These are phyloP conservation scores for Fusarium sp. DNA, from an alignment of 2,329 filamentous ascomycete species.

Conservation along the genomic window DNA sequence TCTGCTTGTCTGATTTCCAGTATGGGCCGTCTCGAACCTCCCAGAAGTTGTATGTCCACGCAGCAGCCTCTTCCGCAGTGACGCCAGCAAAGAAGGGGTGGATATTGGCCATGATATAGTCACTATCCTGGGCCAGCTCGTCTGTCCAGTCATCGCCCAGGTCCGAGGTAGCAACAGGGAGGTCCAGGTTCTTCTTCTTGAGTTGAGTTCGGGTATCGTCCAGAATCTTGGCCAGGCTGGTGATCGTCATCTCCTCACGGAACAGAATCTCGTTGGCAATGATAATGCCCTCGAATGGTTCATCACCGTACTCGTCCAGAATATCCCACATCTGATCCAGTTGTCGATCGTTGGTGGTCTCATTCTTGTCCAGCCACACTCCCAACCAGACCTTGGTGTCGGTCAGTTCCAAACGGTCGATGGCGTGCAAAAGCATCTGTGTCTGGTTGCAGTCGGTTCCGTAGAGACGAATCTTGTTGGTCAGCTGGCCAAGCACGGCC, in stretches of 20 bases:
- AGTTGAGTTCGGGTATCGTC: constrained; percentile 78
- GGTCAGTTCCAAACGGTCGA: constrained; percentile 78
- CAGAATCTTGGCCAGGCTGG: constrained; percentile 73
- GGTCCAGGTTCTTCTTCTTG: constrained; percentile 70
- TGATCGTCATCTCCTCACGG: constrained; percentile 78
- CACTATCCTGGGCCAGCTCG: constrained; percentile 75
- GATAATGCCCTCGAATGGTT: constrained; percentile 85
- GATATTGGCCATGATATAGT: constrained; percentile 96
- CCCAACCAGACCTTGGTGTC: constrained; percentile 92
- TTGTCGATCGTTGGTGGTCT: constrained; percentile 86
- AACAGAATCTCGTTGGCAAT: constrained; percentile 85
- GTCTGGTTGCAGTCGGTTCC: constrained; percentile 99
- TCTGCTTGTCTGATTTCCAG: constrained; percentile 70
- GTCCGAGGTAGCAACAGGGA: constrained; percentile 89
- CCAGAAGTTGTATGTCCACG: constrained; percentile 90
- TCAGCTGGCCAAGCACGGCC: constrained; percentile 89
- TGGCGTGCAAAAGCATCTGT: constrained; percentile 88
- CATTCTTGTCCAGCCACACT: constrained; percentile 89
- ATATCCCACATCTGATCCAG: constrained; percentile 87
- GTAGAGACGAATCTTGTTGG: constrained; percentile 88
- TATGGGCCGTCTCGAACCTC: constrained; percentile 73
- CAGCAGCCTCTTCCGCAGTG: constrained; percentile 73
- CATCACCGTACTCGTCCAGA: constrained; percentile 74
- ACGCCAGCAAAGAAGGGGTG: constrained; percentile 95
- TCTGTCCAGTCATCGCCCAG: constrained; percentile 88